A percentile compares a stretch with the other conserved stretches of the same genome.
Conservation (phyloP, 164 flowering plant genomes). For the Kalanchoe fedtschenkoi region DNA sequence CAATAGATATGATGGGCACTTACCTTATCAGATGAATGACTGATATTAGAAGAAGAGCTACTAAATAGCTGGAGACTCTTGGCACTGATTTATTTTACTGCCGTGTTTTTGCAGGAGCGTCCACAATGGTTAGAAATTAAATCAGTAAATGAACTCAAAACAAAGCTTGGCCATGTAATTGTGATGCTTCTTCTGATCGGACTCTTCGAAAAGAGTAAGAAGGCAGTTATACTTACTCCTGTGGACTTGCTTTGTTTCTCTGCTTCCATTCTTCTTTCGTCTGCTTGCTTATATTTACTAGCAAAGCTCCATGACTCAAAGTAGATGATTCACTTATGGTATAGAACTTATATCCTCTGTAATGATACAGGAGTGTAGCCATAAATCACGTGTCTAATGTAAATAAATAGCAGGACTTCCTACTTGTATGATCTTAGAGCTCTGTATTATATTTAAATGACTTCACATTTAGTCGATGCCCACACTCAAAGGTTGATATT, state of each 20-base stretch:
- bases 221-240: conserved; percentile 45
- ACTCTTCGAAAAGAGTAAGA: conserved; percentile 69
- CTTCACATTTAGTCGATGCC: neutral
- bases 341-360: neutral
- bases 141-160: conserved; percentile 68
- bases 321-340: conserved; percentile 5
- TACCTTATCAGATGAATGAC: neutral
- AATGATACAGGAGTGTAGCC: neutral
- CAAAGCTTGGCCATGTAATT: conserved; percentile 84
- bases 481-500: too few relatives aligned
- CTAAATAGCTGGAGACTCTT: neutral
- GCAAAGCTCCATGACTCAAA: conserved; percentile 44
- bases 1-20: neutral
- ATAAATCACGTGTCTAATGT: conserved; percentile 1
- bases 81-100: neutral
- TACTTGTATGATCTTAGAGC: neutral
- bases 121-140: conserved; percentile 74
- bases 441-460: neutral
- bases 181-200: conserved; percentile 86
- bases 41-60: neutral
- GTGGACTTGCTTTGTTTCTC: conserved; percentile 74
- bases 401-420: conserved; percentile 1
- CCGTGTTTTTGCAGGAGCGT: conserved; percentile 59
- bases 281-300: conserved; percentile 57
- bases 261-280: conserved; percentile 56